A percentile compares a stretch with the other conserved stretches of the same genome.
Conservation (phyloP, 2,329 filamentous ascomycete species). For the Purpureocillium lavendulum region DNA sequence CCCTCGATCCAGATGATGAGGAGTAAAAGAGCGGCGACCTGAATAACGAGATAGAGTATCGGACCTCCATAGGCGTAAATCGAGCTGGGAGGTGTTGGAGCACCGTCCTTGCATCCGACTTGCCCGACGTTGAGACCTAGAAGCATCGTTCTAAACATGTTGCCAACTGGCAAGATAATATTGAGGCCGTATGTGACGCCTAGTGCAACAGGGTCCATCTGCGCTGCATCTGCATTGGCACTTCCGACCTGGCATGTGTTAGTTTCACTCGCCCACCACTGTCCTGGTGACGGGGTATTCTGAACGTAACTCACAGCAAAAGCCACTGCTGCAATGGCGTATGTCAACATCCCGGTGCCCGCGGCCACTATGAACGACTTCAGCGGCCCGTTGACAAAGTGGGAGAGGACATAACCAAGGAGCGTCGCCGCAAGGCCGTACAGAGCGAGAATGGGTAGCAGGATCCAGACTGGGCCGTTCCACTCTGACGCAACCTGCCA, state of each 20-base stretch:
- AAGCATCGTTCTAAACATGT: slow-evolving; percentile 62
- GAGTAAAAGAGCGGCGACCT: slow-evolving; percentile 59
- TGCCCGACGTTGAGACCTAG: slow-evolving; percentile 72
- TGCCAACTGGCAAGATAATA: slow-evolving; percentile 17
- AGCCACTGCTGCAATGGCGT: slow-evolving; percentile 60
- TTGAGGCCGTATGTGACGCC: slow-evolving; percentile 10
- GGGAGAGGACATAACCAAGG: slow-evolving; percentile 55
- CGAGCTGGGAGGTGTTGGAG: slow-evolving; percentile 56
- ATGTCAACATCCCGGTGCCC: slow-evolving; percentile 56
- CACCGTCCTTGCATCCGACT: slow-evolving; percentile 56
- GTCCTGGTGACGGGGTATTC: no score
- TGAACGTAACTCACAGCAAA: slow-evolving; percentile 34
- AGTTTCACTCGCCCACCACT: no score
- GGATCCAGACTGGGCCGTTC: slow-evolving; percentile 66
- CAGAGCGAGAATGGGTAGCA: slow-evolving; percentile 68
- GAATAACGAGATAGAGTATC: slow-evolving; percentile 68
- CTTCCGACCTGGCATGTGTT: no score
- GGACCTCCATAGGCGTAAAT: slow-evolving; percentile 66
- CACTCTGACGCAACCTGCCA: no score
- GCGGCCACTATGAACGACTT: slow-evolving; percentile 60
- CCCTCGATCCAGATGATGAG: slow-evolving; percentile 71
- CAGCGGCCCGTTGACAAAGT: slow-evolving; percentile 57
- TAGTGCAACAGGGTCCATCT: no score
- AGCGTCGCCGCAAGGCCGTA: slow-evolving; percentile 70
- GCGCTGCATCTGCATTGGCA: no score